Evolutionary conservation across 2,329 filamentous ascomycete species (phyloP), one percentile per base, ranked within the genome.

Genomic region (Macrophomina phaseolina): DNA sequence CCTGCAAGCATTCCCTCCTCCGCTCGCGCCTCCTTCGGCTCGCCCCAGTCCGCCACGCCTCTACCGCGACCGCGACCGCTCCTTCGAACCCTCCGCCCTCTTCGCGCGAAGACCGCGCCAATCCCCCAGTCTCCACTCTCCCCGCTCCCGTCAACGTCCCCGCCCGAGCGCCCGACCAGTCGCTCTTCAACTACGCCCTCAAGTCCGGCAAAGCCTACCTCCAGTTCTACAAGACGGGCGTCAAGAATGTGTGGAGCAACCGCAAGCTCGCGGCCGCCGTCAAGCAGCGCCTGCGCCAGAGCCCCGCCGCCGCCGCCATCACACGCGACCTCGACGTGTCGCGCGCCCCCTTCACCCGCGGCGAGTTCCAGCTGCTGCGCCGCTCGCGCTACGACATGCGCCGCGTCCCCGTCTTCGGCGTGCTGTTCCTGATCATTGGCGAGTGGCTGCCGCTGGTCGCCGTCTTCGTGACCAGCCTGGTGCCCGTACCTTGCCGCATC

Each of bases 401-500:
- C n/a, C 89, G 93, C 30, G 83, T 97, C 63, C 92, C 94, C 0
- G 78, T 91, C 1, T 97, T 99, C 76, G 89, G 83, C 0, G 68
- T 97, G 3, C 81, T 97, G 60, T 83, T 97, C 6, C 73, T 94
- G 0, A 69, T 97, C 16, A 92, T 91, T 75, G 94, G 93, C 32
- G 94, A 98, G 79, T 90, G 97, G 80, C 92, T 94, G 1, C 93
- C 94, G 0, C 75, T 98, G 5, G 79, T 96, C 5, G 90, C 97
- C 1, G 81, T 93, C 6, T 86, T 88, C 38, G 81, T 97, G 32
- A 86, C 86, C 0, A 88, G 89, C 23, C 82, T 93, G 28, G 91
- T 97, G 32, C 94, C 94, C 0, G 87, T 88, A 71, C 90, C 92
- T 0, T 97, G 94, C 77, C 87, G 93, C 11, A 91, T 97, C 67